Base-by-base conservation (phyloP, 805 yeast genomes). In the Lachancea fermentati region DNA sequence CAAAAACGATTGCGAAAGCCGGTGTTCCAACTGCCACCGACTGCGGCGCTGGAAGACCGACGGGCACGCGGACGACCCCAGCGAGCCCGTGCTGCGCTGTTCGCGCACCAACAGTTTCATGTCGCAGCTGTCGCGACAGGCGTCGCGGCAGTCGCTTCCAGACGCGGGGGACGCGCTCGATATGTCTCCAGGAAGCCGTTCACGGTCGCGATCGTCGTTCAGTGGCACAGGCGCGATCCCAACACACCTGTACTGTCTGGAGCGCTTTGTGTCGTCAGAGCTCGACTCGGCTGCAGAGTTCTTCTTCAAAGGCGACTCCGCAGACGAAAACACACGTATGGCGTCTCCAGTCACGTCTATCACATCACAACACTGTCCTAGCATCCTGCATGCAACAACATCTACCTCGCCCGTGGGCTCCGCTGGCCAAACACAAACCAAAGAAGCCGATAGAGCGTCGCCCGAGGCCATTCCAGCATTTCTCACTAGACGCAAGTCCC, bases 211-310 rank as follows among this genome's bases (percentile, higher is more conserved):
- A 11, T 49, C 54, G 12, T 50, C 56, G 4, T 44, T 48, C 26
- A 41, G 43, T 14, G 40, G 45, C 15, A 32, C 35, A 11, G 37
- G 40, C 42, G 24, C 51, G 1, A 54, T 57, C 24, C 54, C 59
- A 8, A 46, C 60, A 7, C 62, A 57, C 32, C 34, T 57, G 13
- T 57, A 50, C 38, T 53, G 60, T 14, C 37, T 57, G 29, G 62
- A 57, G 39, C 48, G 55, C 24, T 55, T 54, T 41, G 58, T 57
- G 17, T 41, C 57, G 5, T 45, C 54, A 4, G 60, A 52, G 25
- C 43, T 57, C 32, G 62, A 57, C 25, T 42, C 49, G 4, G 42
- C 42, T 6, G 37, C 47, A 19, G 47, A 40, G 18, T 30, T 29
- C 16, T 44, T 44, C 24, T 44, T 40, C 39, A 17, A 34, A 14